Evolutionary conservation across 2,329 filamentous ascomycete species (phyloP).

Genomic region (Ceratocystis ficicola): DNA sequence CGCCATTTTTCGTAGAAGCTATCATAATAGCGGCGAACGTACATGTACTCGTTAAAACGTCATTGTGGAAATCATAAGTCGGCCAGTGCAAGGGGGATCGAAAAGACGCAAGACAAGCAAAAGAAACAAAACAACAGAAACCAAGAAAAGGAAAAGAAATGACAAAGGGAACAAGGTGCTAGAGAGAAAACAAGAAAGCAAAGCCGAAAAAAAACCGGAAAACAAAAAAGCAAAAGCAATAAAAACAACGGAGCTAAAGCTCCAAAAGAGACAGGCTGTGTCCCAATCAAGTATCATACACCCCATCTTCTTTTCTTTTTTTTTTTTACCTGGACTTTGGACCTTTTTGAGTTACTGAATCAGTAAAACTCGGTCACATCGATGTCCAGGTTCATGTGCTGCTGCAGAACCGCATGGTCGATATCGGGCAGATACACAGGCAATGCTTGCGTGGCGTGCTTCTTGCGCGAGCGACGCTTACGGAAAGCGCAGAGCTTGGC

Average conservation of each 20-base stretch:
- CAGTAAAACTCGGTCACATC: neutral
- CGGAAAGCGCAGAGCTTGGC: conserved; percentile 16
- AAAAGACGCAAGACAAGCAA: neutral
- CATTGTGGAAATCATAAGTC: conserved; percentile 4
- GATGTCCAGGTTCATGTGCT: conserved; percentile 2
- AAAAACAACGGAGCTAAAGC: conserved; percentile 9
- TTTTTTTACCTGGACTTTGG: neutral
- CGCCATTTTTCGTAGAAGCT: conserved; percentile 5
- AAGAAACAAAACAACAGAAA: neutral
- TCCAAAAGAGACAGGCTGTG: conserved; percentile 1
- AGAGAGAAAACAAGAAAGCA: neutral
- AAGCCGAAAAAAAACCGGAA: neutral
- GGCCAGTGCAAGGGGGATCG: neutral
- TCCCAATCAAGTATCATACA: neutral
- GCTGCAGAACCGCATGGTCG: neutral
- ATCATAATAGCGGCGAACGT: neutral
- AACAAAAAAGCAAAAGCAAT: neutral
- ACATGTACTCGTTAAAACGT: conserved; percentile 1
- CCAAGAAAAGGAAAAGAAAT: conserved; percentile 7
- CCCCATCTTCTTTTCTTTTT: neutral
- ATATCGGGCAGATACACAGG: conserved; percentile 9
- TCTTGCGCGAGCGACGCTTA: conserved; percentile 20
- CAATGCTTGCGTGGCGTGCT: conserved; percentile 3
- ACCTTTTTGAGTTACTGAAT: neutral
- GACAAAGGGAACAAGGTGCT: neutral